Conservation (phyloP, 345 rosid species). For the Citrus australasica region DNA sequence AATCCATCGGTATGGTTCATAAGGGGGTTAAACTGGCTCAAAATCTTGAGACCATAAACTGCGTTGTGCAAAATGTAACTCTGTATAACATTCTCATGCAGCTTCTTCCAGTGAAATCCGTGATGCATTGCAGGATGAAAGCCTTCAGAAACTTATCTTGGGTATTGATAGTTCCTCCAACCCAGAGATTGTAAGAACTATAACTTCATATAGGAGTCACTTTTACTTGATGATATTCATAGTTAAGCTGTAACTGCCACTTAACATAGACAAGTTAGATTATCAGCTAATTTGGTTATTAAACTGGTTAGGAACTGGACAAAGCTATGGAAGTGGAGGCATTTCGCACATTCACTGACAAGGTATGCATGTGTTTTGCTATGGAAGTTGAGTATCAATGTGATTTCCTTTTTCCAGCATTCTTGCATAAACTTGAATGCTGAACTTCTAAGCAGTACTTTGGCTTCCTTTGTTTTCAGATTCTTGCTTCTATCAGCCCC, state of each 20-base stretch:
- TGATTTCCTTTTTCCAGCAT: too few relatives aligned
- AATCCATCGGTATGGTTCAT: constrained; percentile 47
- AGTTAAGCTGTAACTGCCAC: background rate
- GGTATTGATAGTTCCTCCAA: constrained; percentile 40
- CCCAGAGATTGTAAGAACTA: constrained; percentile 40
- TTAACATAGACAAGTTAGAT: background rate
- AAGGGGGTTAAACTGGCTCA: background rate
- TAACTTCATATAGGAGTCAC: background rate
- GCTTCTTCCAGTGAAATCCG: constrained; percentile 54
- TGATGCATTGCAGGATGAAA: constrained; percentile 38
- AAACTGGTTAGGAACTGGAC: constrained; percentile 44
- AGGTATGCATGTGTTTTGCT: constrained; percentile 30
- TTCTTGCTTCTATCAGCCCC: constrained; percentile 29
- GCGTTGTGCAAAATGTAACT: background rate
- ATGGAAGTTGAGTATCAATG: background rate
- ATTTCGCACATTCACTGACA: constrained; percentile 44
- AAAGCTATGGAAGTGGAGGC: constrained; percentile 53
- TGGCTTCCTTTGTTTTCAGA: constrained; percentile 23
- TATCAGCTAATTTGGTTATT: constrained; percentile 9
- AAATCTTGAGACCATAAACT: background rate
- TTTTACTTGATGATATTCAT: background rate
- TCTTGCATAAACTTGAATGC: background rate
- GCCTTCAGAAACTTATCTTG: constrained; percentile 37
- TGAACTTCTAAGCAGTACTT: background rate
- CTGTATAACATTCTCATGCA: constrained; percentile 18